Evolutionary conservation across 2,329 filamentous ascomycete species (phyloP).

Genomic region (Exophiala viscosa): DNA sequence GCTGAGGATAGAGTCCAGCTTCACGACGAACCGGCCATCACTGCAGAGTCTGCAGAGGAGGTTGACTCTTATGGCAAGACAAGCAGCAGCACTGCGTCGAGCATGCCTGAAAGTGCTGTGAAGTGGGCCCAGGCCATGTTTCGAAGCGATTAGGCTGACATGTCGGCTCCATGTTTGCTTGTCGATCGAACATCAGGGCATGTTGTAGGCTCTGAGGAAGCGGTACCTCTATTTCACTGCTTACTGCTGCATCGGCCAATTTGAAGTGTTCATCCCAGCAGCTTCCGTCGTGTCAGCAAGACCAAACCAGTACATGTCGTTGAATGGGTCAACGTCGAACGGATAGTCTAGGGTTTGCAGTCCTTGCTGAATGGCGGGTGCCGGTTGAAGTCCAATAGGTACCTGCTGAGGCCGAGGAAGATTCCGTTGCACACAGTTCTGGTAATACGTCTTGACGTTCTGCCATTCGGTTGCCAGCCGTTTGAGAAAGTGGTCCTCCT

Average conservation of each 20-base stretch:
- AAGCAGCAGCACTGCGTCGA: no score
- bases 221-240: no score
- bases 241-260: no score
- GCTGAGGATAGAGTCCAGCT: slow-evolving; percentile 35
- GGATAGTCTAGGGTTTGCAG: background rate
- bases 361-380: background rate
- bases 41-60: no score
- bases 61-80: no score
- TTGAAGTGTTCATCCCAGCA: no score
- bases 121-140: no score
- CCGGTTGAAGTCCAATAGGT: background rate
- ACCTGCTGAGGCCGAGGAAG: background rate
- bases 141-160: no score
- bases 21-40: background rate
- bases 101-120: no score
- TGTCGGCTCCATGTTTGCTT: no score
- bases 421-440: slow-evolving; percentile 12
- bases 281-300: background rate
- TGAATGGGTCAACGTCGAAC: slow-evolving; percentile 14
- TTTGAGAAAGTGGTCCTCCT: slow-evolving; percentile 9
- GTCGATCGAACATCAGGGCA: no score
- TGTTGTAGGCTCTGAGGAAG: no score
- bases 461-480: slow-evolving; percentile 13
- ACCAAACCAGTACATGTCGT: slow-evolving; percentile 15
- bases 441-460: slow-evolving; percentile 14